Evolutionary conservation across 305 asterid genomes (phyloP), one percentile per base, ranked within the genome.

Genomic region (Coffea humblotiana): DNA sequence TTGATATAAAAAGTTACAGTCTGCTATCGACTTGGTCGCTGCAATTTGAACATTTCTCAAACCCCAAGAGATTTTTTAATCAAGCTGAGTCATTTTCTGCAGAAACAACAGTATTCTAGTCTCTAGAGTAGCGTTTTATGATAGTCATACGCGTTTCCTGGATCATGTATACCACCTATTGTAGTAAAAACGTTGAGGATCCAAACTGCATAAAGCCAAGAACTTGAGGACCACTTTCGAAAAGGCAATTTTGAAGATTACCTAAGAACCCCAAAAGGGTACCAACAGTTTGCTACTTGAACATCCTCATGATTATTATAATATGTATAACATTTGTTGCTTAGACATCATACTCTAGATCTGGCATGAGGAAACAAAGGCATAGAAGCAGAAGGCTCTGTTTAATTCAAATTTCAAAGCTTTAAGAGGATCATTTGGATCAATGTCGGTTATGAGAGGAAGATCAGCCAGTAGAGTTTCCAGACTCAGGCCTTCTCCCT

Each of bases 391-490:
- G 45, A 21, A 64, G 25, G 3, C 19, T 6, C 29, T 60, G 29
- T 71, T 77, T 47, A 45, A 32, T 49, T 75, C 65, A 78, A 43
- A 16, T 78, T 74, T 67, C 80, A 40, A 94, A 78, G 90, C 81
- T 84, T 89, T 94, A 60, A 91, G 90, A 54, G 97, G 94, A 79
- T 93, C 91, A 21, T 85, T 81, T 16, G 89, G 90, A 81, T 91
- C 81, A 66, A 94, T 85, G 25, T 90, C 90, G 4, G 70, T 13
- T 1, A 85, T 10, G 61, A 82, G 82, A 0, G 97, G 98, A 73
- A 91, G 91, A 85, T 95, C 92, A 71, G 71, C 23, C 2, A 89
- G 89, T 35, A 93, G 83, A 72, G 85, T 85, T 81, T 90, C 90
- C 72, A 80, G 74, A 77, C 87, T 85, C 70, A 91, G 48, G 43